Base-by-base conservation (phyloP, 179 eudicot species). In the Vitellaria paradoxa region DNA sequence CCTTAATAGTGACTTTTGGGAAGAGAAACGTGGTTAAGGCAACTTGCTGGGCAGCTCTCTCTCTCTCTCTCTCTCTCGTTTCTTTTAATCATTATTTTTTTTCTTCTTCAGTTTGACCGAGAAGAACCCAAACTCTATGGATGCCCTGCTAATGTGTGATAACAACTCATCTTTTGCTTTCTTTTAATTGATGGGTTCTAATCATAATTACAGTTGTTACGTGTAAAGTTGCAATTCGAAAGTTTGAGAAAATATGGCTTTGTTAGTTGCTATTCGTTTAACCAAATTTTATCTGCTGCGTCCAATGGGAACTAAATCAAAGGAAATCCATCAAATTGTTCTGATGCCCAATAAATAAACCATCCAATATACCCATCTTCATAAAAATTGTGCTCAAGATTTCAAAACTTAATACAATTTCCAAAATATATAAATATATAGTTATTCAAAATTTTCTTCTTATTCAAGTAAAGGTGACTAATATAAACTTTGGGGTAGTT, bases 21-120 rank as follows among this genome's bases (percentile, higher is more conserved):
- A 75, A 80, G 77, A 90, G 89, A 89, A 85, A 82, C 90, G 91
- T 89, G 89, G 76, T 78, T 74, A 83, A 89, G 85, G 81, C 87
- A 88, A 86, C 88, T 77, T 53, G 78, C 82, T 85, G 70, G 87
- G 82, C 80, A 75, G 79, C 47, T 66, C 50, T 40, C 49, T 37
- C 70, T 14, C 49, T 37, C 70, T 14, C 67, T 80, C 46, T 81
- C 75, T 62, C 53, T 76, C 61, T 15, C 20, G 55, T 65, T 68
- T 59, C 11, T 17, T 47, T 20, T 24, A 37, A 13, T 68, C 68
- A 17, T 74, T 24, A 49, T 63, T 61, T 57, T 52, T 40, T 67
- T 82, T 72, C 76, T 76, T 71, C 42, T 26, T 46, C 47, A 65
- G 65, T 64, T 68, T 80, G 77, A 79, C 76, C 15, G 49, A 9